Base-by-base conservation (phyloP, 2,329 filamentous ascomycete genomes). In the Talaromyces sp. region DNA sequence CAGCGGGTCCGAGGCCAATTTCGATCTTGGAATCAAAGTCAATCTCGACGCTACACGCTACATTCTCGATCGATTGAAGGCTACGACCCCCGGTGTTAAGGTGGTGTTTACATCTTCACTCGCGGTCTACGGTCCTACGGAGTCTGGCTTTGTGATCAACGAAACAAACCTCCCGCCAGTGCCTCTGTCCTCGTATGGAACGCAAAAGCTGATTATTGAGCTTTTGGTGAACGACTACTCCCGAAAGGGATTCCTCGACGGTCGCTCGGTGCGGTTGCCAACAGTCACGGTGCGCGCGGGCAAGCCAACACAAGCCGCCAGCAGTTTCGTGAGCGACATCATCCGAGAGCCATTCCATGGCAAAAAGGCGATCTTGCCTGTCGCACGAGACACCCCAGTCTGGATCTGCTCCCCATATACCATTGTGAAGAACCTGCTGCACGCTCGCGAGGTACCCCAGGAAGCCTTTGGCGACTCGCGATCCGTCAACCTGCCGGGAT, bases 321-420 rank as follows among this genome's bases (percentile, higher is more conserved):
- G 77, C 60, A 81, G 77, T 57, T 84, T 83, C 67, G 81, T 81
- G 61, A 80, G 76, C 59, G 81, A 82, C 16, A 83, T 84, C 30
- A 80, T 84, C 59, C 78, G 82, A 3, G 82, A 84, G 68, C 82
- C 82, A 2, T 72, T 83, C 65, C 78, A 82, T 65, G 82, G 79
- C 5, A 68, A 79, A 58, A 81, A 81, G 65, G 81, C 78, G 52
- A 72, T 80, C 33, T 68, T 87, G 16, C 84, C 85, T 0, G 75
- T 85, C 63, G 74, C 76, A 60, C 74, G 78, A 61, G 77, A 80
- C 50, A 83, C 85, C 54, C 78, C 83, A 56, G 78, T 84, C 64
- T 86, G 84, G 84, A 77, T 87, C 50, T 84, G 81, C 62, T 83
- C 81, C 54, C 84, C 84, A 6, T 77, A 78, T 53, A 83, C 81